These are phyloP conservation scores for Xerocomus nothofagi DNA, from an alignment of 1,284 basidiomycete genomes.

Conservation along the genomic window DNA sequence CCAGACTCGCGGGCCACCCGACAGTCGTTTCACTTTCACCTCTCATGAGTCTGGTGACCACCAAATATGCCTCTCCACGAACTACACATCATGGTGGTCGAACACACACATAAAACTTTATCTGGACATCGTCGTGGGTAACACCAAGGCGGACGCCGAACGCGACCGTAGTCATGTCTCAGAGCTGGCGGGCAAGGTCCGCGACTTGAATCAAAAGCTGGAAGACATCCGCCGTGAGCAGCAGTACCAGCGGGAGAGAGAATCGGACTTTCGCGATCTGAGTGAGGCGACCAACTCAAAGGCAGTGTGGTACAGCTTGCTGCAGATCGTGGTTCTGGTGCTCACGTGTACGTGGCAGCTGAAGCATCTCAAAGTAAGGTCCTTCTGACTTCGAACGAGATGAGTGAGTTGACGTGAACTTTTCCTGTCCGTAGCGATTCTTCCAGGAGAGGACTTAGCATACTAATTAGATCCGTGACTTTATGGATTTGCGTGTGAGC, in stretches of 20 bases:
- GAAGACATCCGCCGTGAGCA: constrained; percentile 94
- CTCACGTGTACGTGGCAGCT: constrained; percentile 92
- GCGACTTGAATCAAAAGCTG: constrained; percentile 91
- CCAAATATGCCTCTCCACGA: constrained; percentile 91
- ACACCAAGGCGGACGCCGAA: constrained; percentile 77
- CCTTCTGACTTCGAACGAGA: constrained; percentile 1
- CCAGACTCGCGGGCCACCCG: constrained; percentile 83
- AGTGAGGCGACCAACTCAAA: constrained; percentile 87
- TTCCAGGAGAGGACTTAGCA: constrained; percentile 88
- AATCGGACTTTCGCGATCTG: constrained; percentile 87
- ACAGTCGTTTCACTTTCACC: constrained; percentile 96
- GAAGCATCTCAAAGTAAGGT: constrained; percentile 81
- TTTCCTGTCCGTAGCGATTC: constrained; percentile 56
- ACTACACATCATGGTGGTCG: constrained; percentile 84
- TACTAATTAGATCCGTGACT: constrained; percentile 31
- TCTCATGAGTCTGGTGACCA: constrained; percentile 97
- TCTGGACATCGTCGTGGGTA: constrained; percentile 91
- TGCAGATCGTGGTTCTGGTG: constrained; percentile 85
- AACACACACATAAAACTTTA: constrained; percentile 92
- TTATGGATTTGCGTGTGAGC: constrained; percentile 6
- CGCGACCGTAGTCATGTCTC: constrained; percentile 87
- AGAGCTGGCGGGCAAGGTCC: constrained; percentile 82
- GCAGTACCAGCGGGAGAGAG: constrained; percentile 95
- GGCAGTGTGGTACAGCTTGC: constrained; percentile 91
- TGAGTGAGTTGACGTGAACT: constrained; percentile 8